Base-by-base conservation (phyloP, 805 yeast species). In the Alloascoidea africana region DNA sequence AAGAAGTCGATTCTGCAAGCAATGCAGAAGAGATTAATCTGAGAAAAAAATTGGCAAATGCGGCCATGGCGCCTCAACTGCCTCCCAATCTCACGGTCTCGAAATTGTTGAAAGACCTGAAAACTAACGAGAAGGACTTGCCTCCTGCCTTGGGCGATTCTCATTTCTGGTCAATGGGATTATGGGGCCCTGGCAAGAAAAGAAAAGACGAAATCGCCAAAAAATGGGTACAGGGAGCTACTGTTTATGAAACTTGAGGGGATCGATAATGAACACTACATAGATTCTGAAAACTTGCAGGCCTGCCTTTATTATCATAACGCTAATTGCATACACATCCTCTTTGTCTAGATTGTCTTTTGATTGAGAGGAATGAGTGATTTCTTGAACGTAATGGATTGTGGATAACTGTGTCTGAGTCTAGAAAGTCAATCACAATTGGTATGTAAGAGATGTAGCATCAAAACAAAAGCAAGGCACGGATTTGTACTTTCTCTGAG, bases 141-240 rank as follows among this genome's bases (percentile, higher is more conserved):
- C 63, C 73, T 2, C 75, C 76, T 1, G 44, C 44, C 13, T 63
- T 71, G 41, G 52, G 54, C 17, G 46, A 49, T 3, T 59, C 59
- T 36, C 82, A 76, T 50, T 71, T 77, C 46, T 77, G 85, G 85
- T 68, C 79, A n/a, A 51, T 76, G 60, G 82, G 79, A 1, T 41
- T 54, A 11, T 77, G 84, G 84, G 65, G 65, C 3, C 68, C 67
- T 40, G 70, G 72, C 1, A 56, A 53, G 17, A 52, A 63, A 36
- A 39, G 72, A 4, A 69, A 65, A 42, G 81, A 76, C 47, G 65
- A 59, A 17, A 65, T 72, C 36, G 73, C 80, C 2, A 61, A 58
- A 37, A 53, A 61, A 27, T 77, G 84, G 85, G 62, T 76, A 14
- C 55, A 62, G 34, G 71, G 71, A 3, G 42, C 34, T 16, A 40